A percentile compares a stretch with the other conserved stretches of the same genome.
phyloP scores from a whole-genome alignment of 129 eudicot genomes.

The Chrysanthemum lavandulifolium region DNA sequence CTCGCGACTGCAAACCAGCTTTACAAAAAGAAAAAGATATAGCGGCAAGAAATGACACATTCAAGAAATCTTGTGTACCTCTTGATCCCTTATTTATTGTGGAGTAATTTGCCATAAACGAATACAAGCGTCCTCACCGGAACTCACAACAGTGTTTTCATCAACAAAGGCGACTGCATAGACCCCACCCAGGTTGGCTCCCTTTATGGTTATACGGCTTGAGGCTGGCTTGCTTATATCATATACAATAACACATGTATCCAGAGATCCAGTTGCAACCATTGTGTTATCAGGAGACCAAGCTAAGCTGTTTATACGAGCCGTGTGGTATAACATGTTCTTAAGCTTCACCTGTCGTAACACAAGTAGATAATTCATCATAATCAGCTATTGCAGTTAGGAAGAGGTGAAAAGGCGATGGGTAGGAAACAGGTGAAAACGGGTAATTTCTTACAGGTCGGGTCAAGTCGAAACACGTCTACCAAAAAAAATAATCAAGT shows the following conservation, averaged over 20 bases:
- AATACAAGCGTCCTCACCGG: conserved; percentile 92
- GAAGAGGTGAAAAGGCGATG: too few relatives aligned
- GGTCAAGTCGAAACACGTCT: too few relatives aligned
- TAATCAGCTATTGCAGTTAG: background rate
- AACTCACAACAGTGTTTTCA: conserved; percentile 61
- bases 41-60: conserved; percentile 12
- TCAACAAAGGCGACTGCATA: conserved; percentile 82
- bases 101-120: conserved; percentile 71
- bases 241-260: conserved; percentile 80
- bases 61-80: conserved; percentile 14
- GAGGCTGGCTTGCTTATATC: conserved; percentile 81
- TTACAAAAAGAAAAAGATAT: conserved; percentile 22
- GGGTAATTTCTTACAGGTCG: too few relatives aligned
- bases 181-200: conserved; percentile 98
- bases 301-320: conserved; percentile 86
- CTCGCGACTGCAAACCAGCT: conserved; percentile 27
- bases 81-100: conserved; percentile 36
- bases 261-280: conserved; percentile 98
- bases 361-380: background rate
- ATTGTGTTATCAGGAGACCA: conserved; percentile 88
- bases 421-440: too few relatives aligned
- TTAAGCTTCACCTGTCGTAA: conserved; percentile 79
- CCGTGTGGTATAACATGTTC: conserved; percentile 86
- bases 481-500: too few relatives aligned
- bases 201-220: conserved; percentile 72